Conservation (phyloP, 805 yeast species). For the Kodamaea jinghongensis region DNA sequence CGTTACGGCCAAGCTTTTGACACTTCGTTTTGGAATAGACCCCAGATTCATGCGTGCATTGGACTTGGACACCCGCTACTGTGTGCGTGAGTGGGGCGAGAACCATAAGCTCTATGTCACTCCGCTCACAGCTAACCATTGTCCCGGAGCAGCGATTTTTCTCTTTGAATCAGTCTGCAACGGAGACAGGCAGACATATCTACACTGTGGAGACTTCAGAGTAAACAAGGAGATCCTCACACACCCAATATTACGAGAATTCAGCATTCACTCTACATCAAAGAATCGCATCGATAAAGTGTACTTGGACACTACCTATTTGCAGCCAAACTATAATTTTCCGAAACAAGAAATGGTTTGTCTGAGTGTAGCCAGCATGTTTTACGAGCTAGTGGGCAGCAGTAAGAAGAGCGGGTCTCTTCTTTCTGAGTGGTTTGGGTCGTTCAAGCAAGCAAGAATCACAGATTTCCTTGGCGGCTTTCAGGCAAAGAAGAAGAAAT, state of each 20-base stretch:
- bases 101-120: slow-evolving; percentile 48
- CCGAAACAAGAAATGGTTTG: slow-evolving; percentile 77
- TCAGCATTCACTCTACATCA: slow-evolving; percentile 11
- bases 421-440: slow-evolving; percentile 33
- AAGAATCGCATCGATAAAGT: slow-evolving; percentile 48
- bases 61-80: slow-evolving; percentile 37
- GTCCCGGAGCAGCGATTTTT: slow-evolving; percentile 92
- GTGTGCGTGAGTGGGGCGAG: slow-evolving; percentile 15
- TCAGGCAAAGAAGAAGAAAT: slow-evolving; percentile 31
- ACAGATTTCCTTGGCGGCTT: slow-evolving; percentile 30
- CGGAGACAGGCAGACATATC: slow-evolving; percentile 28
- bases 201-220: slow-evolving; percentile 95
- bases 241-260: slow-evolving; percentile 29
- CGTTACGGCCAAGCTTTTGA: slow-evolving; percentile 60
- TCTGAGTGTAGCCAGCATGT: slow-evolving; percentile 53
- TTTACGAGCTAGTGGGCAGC: slow-evolving; percentile 30
- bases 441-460: slow-evolving; percentile 34
- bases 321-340: slow-evolving; percentile 69
- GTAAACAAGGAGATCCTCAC: slow-evolving; percentile 53
- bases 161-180: slow-evolving; percentile 52
- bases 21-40: slow-evolving; percentile 53
- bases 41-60: slow-evolving; percentile 43
- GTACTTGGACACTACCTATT: slow-evolving; percentile 88
- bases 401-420: slow-evolving; percentile 12
- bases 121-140: slow-evolving; percentile 84